phyloP scores from a whole-genome alignment of 2,329 filamentous ascomycete genomes.

The Apiospora phragmitis region DNA sequence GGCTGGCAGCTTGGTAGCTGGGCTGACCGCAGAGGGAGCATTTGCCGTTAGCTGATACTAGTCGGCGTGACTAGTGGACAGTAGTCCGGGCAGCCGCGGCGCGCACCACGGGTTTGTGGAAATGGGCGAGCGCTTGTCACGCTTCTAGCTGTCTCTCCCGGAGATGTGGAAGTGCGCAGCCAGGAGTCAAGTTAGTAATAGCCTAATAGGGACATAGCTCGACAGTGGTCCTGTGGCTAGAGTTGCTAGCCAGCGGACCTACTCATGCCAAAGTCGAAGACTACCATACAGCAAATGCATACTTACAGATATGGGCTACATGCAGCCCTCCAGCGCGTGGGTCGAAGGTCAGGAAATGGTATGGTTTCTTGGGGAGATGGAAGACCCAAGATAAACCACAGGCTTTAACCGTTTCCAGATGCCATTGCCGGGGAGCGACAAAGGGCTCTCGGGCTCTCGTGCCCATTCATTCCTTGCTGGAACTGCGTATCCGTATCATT shows the following conservation, averaged over 20 bases:
- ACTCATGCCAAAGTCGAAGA: neutral
- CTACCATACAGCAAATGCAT: neutral
- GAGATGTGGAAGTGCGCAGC: neutral
- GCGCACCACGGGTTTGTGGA: neutral
- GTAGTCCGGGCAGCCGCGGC: neutral
- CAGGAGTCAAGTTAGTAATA: neutral
- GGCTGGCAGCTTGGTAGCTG: too few relatives aligned
- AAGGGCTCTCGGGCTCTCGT: neutral
- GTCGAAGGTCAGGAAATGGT: neutral
- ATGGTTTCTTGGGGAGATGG: neutral
- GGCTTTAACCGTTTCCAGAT: neutral
- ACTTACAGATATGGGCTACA: neutral
- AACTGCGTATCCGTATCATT: neutral
- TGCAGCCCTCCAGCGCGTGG: neutral
- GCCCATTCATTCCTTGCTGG: neutral
- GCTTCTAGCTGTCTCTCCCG: constrained; percentile 5
- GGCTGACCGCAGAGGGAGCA: neutral
- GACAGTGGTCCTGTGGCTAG: neutral
- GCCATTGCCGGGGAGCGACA: neutral
- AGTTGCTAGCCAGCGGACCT: neutral
- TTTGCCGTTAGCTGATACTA: constrained; percentile 6
- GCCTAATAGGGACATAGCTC: neutral
- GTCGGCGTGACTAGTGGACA: neutral
- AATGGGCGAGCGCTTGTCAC: constrained; percentile 4
- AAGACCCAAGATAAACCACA: neutral